Percentiles rank a stretch among this genome's conserved stretches.
Evolutionary conservation across 1,284 basidiomycete genomes (phyloP).

Genomic region (Boletus sp.): DNA sequence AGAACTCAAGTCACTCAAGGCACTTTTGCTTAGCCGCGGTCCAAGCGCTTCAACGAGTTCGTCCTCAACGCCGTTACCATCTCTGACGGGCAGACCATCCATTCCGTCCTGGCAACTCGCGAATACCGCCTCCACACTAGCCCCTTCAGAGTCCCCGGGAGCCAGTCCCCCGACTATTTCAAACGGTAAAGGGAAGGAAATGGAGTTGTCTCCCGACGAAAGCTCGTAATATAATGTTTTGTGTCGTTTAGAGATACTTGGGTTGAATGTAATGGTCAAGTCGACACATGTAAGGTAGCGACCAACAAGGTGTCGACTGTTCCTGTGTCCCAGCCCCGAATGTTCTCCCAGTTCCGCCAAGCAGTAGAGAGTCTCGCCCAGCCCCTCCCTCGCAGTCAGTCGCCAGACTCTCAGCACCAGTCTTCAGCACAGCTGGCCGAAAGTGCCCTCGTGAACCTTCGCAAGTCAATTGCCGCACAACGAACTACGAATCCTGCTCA

Average conservation of each 20-base stretch:
- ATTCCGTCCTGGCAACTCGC: constrained; percentile 88
- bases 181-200: constrained; percentile 48
- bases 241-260: constrained; percentile 2
- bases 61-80: constrained; percentile 47
- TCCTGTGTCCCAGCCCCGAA: constrained; percentile 24
- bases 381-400: constrained; percentile 35
- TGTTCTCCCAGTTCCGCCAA: constrained; percentile 65
- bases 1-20: constrained; percentile 93
- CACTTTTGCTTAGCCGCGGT: constrained; percentile 75
- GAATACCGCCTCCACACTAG: constrained; percentile 21
- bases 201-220: constrained; percentile 27
- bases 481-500: constrained; percentile 42
- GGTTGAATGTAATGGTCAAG: constrained; percentile 4
- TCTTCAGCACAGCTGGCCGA: constrained; percentile 54
- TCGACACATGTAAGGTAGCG: too few relatives aligned
- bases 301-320: not conserved
- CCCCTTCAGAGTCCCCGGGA: constrained; percentile 23
- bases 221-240: constrained; percentile 12
- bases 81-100: constrained; percentile 54
- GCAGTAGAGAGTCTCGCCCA: constrained; percentile 55
- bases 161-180: constrained; percentile 12
- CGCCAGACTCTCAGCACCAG: constrained; percentile 36
- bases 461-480: constrained; percentile 57
- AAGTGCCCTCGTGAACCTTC: constrained; percentile 52
- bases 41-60: constrained; percentile 40